Conservation (phyloP, 176 grass and related monocot genomes). For the Dendrocalamus sinicus region DNA sequence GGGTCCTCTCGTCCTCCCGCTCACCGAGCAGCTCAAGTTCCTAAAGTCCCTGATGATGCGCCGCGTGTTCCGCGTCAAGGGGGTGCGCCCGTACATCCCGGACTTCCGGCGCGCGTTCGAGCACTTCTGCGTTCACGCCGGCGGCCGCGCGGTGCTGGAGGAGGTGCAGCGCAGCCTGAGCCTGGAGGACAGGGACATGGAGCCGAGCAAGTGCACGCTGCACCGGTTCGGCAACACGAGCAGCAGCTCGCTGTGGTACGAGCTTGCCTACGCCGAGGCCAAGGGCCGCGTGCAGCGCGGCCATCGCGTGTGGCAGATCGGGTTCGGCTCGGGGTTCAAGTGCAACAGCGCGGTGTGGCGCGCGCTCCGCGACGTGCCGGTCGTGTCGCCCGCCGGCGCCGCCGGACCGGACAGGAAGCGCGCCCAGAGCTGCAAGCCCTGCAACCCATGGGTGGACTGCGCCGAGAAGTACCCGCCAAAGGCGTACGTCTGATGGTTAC, state of each 20-base stretch:
- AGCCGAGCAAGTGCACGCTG: slow-evolving; percentile 62
- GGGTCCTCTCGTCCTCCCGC: slow-evolving; percentile 65
- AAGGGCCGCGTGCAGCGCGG: slow-evolving; percentile 65
- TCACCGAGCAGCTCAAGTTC: slow-evolving; percentile 71
- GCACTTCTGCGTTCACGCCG: slow-evolving; percentile 89
- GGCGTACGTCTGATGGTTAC: slow-evolving; percentile 46
- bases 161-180: slow-evolving; percentile 69
- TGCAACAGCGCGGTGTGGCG: slow-evolving; percentile 86
- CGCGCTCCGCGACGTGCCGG: slow-evolving; percentile 63
- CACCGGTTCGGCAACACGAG: slow-evolving; percentile 82
- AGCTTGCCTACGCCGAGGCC: slow-evolving; percentile 83
- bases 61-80: slow-evolving; percentile 54
- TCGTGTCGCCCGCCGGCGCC: background rate
- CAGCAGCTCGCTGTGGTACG: slow-evolving; percentile 86
- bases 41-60: slow-evolving; percentile 54
- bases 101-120: slow-evolving; percentile 75
- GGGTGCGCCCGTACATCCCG: slow-evolving; percentile 72
- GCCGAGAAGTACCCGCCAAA: slow-evolving; percentile 69
- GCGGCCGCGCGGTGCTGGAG: slow-evolving; percentile 69
- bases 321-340: slow-evolving; percentile 75
- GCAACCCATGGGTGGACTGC: slow-evolving; percentile 74
- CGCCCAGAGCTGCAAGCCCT: slow-evolving; percentile 54
- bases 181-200: slow-evolving; percentile 62
- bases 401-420: background rate
- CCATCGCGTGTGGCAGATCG: slow-evolving; percentile 74